Percentiles rank a stretch among this genome's conserved stretches.
Evolutionary conservation across 2,329 filamentous ascomycete genomes (phyloP).

Genomic region (Thelonectria rubi): DNA sequence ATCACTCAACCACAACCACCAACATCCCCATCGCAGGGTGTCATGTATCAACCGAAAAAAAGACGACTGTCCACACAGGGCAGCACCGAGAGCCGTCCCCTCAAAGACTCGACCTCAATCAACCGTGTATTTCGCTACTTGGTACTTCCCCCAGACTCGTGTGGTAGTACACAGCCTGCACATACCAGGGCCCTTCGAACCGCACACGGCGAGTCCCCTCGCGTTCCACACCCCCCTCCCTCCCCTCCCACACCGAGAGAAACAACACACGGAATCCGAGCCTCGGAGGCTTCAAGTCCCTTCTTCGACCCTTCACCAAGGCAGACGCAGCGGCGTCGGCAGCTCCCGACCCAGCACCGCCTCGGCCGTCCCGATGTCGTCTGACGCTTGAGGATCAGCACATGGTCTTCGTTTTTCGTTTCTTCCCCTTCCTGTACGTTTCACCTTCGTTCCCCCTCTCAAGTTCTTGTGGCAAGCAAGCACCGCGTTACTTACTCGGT

Average conservation of each 20-base stretch:
- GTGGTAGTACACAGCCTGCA: conserved; percentile 4
- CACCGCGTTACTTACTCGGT: conserved; percentile 59
- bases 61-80: too few species aligned
- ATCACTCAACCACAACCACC: too few species aligned
- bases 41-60: too few species aligned
- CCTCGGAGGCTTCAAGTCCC: not conserved
- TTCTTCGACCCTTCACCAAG: conserved; percentile 60
- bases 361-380: conserved; percentile 76
- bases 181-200: not conserved
- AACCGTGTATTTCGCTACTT: too few species aligned
- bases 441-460: not conserved
- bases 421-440: not conserved
- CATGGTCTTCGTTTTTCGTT: not conserved
- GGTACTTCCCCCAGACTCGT: not conserved
- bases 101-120: too few species aligned
- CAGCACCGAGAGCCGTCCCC: too few species aligned
- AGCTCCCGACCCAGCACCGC: conserved; percentile 68
- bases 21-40: too few species aligned
- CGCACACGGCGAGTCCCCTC: not conserved
- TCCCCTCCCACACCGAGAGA: not conserved
- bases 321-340: conserved; percentile 70
- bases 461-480: not conserved
- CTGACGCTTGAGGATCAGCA: conserved; percentile 43
- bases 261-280: not conserved
- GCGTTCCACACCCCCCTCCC: not conserved